Evolutionary conservation across 1,284 basidiomycete species (phyloP), one percentile per base, ranked within the genome.

Genomic region (Ganoderma boninense): DNA sequence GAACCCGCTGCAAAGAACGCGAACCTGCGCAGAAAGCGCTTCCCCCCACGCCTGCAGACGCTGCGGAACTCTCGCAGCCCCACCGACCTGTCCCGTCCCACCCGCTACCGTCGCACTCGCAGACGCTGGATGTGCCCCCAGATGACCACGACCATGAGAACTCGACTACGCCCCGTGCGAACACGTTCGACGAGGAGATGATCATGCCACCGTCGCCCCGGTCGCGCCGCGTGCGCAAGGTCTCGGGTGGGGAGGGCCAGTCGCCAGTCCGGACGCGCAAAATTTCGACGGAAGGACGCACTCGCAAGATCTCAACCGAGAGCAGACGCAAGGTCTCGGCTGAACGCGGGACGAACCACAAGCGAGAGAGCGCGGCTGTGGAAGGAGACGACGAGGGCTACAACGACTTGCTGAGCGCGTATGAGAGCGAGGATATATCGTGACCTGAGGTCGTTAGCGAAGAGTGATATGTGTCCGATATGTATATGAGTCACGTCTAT

Each of bases 301-400:
- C 74, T 35, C 84, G 86, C 42, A 81, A 80, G 68, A 70, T 75
- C 16, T 80, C 78, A 0, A 71, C 62, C 3, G 81, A 80, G 63
- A 73, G 76, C 13, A 83, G 86, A 54, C 71, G 79, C 65, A 80
- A 79, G 66, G 68, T 75, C 10, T 87, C 87, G 10, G 80, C 80
- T 0, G 87, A 86, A 61, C 82, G 80, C 52, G 83, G 81, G 43
- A 69, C 69, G 64, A 82, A 81, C 66, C 80, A 78, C 44, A 77
- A 76, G 64, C 82, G 87, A 62, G 89, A 90, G 56, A 92, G 89
- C 76, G 87, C 84, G 38, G 91, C 90, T 0, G 89, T 91, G 65
- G 91, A 93, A 67, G 92, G 92, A 2, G 92, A 93, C 71, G 92
- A 93, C 73, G 92, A 93, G 77, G 92, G 90, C 7, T 94, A 93